phyloP scores from a whole-genome alignment of 352 stramenopile species.

The Pythium insidiosum region DNA sequence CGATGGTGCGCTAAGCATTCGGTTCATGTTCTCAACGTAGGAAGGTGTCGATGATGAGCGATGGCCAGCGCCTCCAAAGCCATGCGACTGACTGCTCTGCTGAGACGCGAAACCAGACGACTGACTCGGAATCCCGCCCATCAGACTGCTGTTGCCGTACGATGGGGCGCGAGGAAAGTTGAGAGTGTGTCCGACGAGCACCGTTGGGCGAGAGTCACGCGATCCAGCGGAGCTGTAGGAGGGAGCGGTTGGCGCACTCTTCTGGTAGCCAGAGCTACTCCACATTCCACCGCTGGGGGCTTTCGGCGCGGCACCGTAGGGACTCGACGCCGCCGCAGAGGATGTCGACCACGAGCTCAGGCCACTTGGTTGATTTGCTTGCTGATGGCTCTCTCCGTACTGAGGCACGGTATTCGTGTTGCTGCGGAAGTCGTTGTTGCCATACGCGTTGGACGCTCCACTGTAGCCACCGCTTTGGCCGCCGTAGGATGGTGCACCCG shows the following conservation, averaged over 20 bases:
- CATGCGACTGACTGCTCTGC: no score
- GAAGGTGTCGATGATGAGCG: conserved; percentile 17
- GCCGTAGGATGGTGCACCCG: conserved; percentile 12
- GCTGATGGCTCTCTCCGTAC: neutral
- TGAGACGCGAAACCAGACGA: no score
- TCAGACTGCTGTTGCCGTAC: conserved; percentile 32
- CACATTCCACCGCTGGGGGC: conserved; percentile 43
- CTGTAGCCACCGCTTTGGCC: conserved; percentile 18
- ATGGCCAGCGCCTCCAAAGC: conserved; percentile 2
- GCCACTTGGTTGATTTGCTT: conserved; percentile 15
- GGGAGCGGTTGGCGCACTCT: conserved; percentile 35
- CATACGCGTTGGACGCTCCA: conserved; percentile 2
- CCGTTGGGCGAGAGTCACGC: conserved; percentile 79
- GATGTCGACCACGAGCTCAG: conserved; percentile 46
- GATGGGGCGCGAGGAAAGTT: conserved; percentile 62
- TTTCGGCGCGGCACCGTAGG: conserved; percentile 26
- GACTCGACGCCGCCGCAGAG: conserved; percentile 12
- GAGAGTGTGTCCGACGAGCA: conserved; percentile 71
- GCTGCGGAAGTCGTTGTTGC: conserved; percentile 9
- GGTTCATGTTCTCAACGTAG: conserved; percentile 55
- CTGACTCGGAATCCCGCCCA: conserved; percentile 23
- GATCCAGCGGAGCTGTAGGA: conserved; percentile 28
- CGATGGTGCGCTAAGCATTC: conserved; percentile 29
- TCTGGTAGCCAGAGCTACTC: conserved; percentile 79
- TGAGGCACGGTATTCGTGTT: neutral